Base-by-base conservation (phyloP, 768 basidiomycete species). In the Naganishia vaughanmartiniae region DNA sequence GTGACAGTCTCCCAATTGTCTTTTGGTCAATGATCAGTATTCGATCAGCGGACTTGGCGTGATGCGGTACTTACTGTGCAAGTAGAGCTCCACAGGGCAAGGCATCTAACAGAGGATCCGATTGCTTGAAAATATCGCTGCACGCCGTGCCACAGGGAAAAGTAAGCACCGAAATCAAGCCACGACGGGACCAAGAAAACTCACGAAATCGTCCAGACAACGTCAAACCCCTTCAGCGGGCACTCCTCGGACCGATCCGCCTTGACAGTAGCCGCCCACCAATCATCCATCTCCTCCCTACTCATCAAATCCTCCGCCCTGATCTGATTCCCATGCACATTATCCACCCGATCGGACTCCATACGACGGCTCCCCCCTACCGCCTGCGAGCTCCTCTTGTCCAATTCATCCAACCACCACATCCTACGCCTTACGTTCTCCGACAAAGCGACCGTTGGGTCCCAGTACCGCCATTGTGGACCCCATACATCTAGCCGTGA, bases 401-500 rank as follows among this genome's bases (percentile, higher is more conserved):
- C 58, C 30, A 70, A 15, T 69, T 48, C 45, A 51, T 45, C 39
- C 66, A 71, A n/a, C 63, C 65, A 73, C 66, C 76, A 70, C 56
- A 31, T 69, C 55, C 80, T 65, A 33, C 76, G 74, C 28, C 70
- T 48, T 19, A 81, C 68, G 56, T 82, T 82, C 46, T 69, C 72
- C 1, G 78, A 77, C n/a, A 82, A 65, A 2, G 77, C 65, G 6
- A 80, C 65, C 5, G 70, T 63, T 9, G 57, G 45, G 48, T 78
- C 73, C 73, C 78, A 82, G n/a, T 77, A 77, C 65, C 67, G 72
- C 80, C 80, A 82, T 2, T 75, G 74, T 21, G 81, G 81, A 34
- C 81, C 81, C 81, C 81, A 82, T 26, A 81, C 77, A 63, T 82
- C 81, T 5, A 76, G 73, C 15, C 45, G 67, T 12, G 70, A 72